These are phyloP conservation scores for Cyclotella choctawhatcheeana DNA, from an alignment of 108 stramenopile species.

Conservation along the genomic window DNA sequence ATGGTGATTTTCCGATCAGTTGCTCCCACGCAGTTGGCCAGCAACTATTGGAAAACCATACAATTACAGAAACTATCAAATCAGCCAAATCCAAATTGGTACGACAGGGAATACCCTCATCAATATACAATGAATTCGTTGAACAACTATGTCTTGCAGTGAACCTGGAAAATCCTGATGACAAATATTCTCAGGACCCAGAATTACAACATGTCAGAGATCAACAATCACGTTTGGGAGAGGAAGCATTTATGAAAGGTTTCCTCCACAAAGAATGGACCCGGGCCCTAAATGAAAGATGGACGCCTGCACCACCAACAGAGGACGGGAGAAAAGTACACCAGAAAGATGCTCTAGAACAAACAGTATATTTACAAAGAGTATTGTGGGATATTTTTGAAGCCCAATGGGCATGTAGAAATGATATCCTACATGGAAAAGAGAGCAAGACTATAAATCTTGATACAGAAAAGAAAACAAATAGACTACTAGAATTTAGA, in stretches of 20 bases:
- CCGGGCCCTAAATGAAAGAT: not conserved
- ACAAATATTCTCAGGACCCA: no score
- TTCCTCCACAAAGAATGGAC: not conserved
- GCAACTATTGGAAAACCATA: no score
- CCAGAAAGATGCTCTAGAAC: not conserved
- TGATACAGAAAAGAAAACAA: not conserved
- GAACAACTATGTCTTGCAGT: not conserved
- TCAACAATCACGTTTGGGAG: not conserved
- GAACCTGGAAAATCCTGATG: no score
- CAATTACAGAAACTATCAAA: not conserved
- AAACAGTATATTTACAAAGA: not conserved
- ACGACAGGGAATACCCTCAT: not conserved
- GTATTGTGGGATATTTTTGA: not conserved
- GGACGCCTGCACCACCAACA: not conserved
- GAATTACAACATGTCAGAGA: no score
- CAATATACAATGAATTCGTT: not conserved
- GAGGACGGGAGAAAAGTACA: not conserved
- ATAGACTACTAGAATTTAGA: not conserved
- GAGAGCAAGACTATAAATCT: not conserved
- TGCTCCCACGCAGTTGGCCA: no score
- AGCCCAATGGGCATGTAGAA: not conserved
- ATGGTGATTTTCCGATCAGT: no score
- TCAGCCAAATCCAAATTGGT: not conserved
- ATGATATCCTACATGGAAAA: not conserved
- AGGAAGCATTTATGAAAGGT: not conserved